Evolutionary conservation across 2,329 filamentous ascomycete species (phyloP), one percentile per base, ranked within the genome.

Genomic region (Cadophora malorum): DNA sequence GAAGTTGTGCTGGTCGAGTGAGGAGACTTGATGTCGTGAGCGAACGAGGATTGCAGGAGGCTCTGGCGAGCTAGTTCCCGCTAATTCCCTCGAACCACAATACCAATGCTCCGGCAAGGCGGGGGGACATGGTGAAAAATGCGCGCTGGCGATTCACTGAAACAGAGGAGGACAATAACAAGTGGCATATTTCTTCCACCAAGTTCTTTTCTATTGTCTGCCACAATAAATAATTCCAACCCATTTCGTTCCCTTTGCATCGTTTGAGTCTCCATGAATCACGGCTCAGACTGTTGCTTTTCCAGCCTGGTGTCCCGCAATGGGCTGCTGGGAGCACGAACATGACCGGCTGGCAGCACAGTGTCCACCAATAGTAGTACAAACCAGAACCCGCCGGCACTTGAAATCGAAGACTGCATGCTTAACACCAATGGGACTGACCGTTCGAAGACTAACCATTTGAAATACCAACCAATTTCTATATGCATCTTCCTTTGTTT

Each of bases 21-120:
- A 38, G 35, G 55, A 62, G 52, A 49, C 25, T 61, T 64, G 58
- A 60, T 59, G 68, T 64, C 50, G 63, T 56, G 64, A 62, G 41
- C 41, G 45, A 50, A 41, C 19, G 56, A 38, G 35, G n/a, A 47
- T 62, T 62, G 41, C 16, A 50, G 38, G 59, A n/a, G 59, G 41
- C 41, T 62, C 41, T 45, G 25, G 35, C 41, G 23, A 50, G 59
- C 59, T 62, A 47, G 59, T 49, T 50, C 28, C 25, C 16, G 59
- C 23, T 31, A 33, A 21, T 14, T 28, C 41, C 45, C 38, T 47
- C 3, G 10, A 60, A 60, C 21, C 59, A 62, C 59, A 50, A 50
- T 62, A 21, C 23, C 28, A 62, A 16, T 23, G 53, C 55, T 35
- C 4, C 8, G 31, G 55, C 31, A 25, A 31, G 35, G 33, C 33